Conservation (phyloP, 768 basidiomycete genomes). For the Strobilomyces echinocephalus region DNA sequence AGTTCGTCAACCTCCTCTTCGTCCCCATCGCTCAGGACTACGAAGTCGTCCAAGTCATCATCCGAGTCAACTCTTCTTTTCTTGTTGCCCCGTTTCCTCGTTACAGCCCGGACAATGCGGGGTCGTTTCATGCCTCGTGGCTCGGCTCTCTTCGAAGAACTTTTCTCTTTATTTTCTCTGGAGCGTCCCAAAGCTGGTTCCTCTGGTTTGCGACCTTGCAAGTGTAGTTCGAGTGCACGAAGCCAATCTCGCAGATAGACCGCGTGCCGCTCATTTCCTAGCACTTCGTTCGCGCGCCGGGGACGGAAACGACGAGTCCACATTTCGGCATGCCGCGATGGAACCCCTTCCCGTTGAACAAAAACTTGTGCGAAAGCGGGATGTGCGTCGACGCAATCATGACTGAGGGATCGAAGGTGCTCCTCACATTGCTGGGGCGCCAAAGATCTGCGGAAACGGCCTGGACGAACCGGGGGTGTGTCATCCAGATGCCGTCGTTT, state of each 20-base stretch:
- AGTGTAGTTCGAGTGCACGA: slow-evolving; percentile 58
- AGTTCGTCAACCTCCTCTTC: slow-evolving; percentile 30
- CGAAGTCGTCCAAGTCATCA: slow-evolving; percentile 55
- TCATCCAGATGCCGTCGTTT: slow-evolving; percentile 1
- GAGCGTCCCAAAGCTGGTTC: neutral
- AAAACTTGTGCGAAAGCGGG: slow-evolving; percentile 48
- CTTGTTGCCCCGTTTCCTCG: slow-evolving; percentile 46
- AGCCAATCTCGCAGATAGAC: slow-evolving; percentile 77
- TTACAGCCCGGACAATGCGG: slow-evolving; percentile 53
- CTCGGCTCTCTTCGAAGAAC: slow-evolving; percentile 22
- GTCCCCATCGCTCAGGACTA: slow-evolving; percentile 41
- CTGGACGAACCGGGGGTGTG: neutral
- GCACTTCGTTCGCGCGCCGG: slow-evolving; percentile 62
- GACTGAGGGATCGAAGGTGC: slow-evolving; percentile 8
- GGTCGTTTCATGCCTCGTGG: slow-evolving; percentile 51
- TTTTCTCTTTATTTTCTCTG: slow-evolving; percentile 13
- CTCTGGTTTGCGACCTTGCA: slow-evolving; percentile 17
- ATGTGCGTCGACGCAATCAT: slow-evolving; percentile 33
- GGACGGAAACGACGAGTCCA: slow-evolving; percentile 82
- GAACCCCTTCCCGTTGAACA: slow-evolving; percentile 9
- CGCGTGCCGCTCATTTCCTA: slow-evolving; percentile 73
- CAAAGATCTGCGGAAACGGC: slow-evolving; percentile 1
- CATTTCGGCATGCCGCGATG: slow-evolving; percentile 34
- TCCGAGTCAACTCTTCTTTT: slow-evolving; percentile 48
- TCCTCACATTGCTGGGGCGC: slow-evolving; percentile 17